Evolutionary conservation across 2,329 filamentous ascomycete genomes (phyloP).

Genomic region (Calycina marina): DNA sequence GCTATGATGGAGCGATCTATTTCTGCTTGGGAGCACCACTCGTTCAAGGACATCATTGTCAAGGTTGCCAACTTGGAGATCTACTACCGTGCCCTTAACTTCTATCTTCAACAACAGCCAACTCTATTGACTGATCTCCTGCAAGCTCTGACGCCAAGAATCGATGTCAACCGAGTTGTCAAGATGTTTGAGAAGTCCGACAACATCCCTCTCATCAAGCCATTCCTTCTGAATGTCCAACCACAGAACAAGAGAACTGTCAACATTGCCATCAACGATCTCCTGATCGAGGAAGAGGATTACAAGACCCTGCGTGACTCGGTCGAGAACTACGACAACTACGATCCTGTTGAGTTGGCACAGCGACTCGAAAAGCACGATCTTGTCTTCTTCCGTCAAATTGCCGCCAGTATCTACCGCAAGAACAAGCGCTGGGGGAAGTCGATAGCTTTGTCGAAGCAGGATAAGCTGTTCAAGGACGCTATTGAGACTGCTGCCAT

Average conservation of each 20-base stretch:
- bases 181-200: conserved; percentile 98
- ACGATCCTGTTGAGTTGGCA: conserved; percentile 86
- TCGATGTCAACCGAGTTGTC: conserved; percentile 98
- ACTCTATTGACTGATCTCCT: conserved; percentile 90
- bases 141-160: conserved; percentile 77
- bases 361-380: conserved; percentile 93
- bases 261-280: conserved; percentile 94
- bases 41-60: conserved; percentile 96
- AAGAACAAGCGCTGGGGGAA: conserved; percentile 99
- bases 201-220: conserved; percentile 96
- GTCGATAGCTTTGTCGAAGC: conserved; percentile 92
- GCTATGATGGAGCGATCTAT: conserved; percentile 96
- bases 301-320: conserved; percentile 98
- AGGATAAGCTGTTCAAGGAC: conserved; percentile 99
- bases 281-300: conserved; percentile 96
- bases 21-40: conserved; percentile 98
- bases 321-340: conserved; percentile 98
- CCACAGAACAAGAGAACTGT: conserved; percentile 95
- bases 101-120: conserved; percentile 95
- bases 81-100: conserved; percentile 93
- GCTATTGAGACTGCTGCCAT: conserved; percentile 95
- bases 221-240: conserved; percentile 94
- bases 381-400: conserved; percentile 97
- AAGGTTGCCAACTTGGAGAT: conserved; percentile 99
- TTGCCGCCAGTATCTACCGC: conserved; percentile 94